A percentile compares a stretch with the other conserved stretches of the same genome.
phyloP scores from a whole-genome alignment of 2,329 filamentous ascomycete species.

The Proliferodiscus dingleyae region DNA sequence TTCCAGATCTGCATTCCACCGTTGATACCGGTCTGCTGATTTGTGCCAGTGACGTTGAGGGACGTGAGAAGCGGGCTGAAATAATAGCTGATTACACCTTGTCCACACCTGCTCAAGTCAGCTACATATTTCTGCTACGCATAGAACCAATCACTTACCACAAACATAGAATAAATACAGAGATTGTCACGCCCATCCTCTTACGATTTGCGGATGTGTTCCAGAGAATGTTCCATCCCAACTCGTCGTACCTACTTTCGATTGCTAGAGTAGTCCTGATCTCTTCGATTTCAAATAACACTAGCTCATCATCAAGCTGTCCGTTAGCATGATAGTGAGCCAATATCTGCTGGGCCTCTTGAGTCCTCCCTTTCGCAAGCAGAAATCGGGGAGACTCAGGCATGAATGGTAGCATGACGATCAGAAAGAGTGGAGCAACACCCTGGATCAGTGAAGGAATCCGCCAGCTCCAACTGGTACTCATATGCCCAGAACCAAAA shows the following conservation, averaged over 20 bases:
- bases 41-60: constrained; percentile 18
- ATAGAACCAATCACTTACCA: not conserved
- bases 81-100: constrained; percentile 32
- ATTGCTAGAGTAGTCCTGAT: constrained; percentile 21
- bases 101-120: too few relatives aligned
- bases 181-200: too few relatives aligned
- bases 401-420: constrained; percentile 28
- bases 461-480: constrained; percentile 36
- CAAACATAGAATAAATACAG: too few relatives aligned
- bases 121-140: constrained; percentile 1
- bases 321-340: constrained; percentile 48
- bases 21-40: constrained; percentile 27
- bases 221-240: too few relatives aligned
- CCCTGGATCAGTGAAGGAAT: constrained; percentile 31
- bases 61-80: constrained; percentile 28
- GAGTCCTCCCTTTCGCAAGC: constrained; percentile 42
- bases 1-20: constrained; percentile 31
- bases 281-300: constrained; percentile 23
- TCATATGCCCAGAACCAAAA: constrained; percentile 16
- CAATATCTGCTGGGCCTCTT: constrained; percentile 47
- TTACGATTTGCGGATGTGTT: too few relatives aligned
- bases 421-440: constrained; percentile 45
- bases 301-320: constrained; percentile 26
- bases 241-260: constrained; percentile 7
- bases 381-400: constrained; percentile 53